Conservation (phyloP, 1,139 yeast species). For the Magnusiomyces fungicola region DNA sequence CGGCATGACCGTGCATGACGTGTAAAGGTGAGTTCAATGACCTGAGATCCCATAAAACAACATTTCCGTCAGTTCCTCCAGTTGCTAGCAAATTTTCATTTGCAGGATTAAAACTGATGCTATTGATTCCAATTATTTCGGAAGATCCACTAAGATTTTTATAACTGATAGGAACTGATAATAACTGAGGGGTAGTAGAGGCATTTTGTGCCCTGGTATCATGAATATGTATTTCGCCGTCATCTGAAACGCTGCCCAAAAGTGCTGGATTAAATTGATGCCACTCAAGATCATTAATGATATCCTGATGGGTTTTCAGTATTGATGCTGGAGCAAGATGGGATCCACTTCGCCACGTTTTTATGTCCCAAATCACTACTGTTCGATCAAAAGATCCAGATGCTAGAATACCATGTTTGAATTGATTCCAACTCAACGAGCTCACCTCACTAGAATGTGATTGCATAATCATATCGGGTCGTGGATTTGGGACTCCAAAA, state of each 20-base stretch:
- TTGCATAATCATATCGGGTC: conserved; percentile 36
- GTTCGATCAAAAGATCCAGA: conserved; percentile 65
- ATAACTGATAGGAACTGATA: not conserved
- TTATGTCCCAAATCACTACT: conserved; percentile 62
- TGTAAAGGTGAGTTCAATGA: conserved; percentile 25
- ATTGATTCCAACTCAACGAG: conserved; percentile 59
- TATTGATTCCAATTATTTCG: conserved; percentile 40
- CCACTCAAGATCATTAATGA: conserved; percentile 40
- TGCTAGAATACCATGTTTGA: conserved; percentile 35
- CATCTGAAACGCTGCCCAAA: conserved; percentile 73
- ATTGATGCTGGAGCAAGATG: conserved; percentile 19
- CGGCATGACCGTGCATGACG: conserved; percentile 43
- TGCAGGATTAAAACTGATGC: conserved; percentile 55
- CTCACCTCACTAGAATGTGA: conserved; percentile 63
- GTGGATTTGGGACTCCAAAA: conserved; percentile 5
- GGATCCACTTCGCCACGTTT: not conserved
- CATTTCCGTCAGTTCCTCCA: conserved; percentile 57
- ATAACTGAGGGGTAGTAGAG: conserved; percentile 5
- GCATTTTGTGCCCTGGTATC: conserved; percentile 48
- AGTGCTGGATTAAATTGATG: conserved; percentile 41
- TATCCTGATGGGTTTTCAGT: conserved; percentile 26
- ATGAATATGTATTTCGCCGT: conserved; percentile 56
- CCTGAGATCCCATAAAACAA: conserved; percentile 69
- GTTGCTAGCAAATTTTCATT: conserved; percentile 54
- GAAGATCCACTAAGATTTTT: not conserved